Base-by-base conservation (phyloP, 305 asterid species). In the Fraxinus angustifolia region DNA sequence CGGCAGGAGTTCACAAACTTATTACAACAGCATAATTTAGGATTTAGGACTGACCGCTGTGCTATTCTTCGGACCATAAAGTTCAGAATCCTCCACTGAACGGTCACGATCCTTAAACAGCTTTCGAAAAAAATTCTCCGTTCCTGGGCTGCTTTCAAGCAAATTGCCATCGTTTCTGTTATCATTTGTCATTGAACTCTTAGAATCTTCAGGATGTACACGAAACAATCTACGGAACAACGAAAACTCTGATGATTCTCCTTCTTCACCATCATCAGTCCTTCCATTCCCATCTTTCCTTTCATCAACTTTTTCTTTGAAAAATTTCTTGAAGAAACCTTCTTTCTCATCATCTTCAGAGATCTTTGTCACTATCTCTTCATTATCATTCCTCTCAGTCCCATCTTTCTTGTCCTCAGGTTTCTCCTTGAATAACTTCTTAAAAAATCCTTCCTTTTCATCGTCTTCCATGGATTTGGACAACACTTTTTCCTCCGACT, bases 61-160 rank as follows among this genome's bases (percentile, higher is more conserved):
- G 90, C 84, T 90, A 87, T 88, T 93, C 80, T 86, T 91, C 75
- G 93, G 90, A 77, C 93, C 90, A 86, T 91, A 91, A 83, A 94
- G 97, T 88, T 94, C 97, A 16, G 97, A 94, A 81, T 94, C 97
- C 87, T 94, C 97, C 76, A 92, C 87, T 67, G 97, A 94, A 81
- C 95, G 98, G 72, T 94, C 97, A 78, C 97, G 97, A 65, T 94
- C 98, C 88, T 90, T 91, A 84, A 94, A 94, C 85, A 94, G 87
- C 91, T 94, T 94, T 81, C 94, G 94, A 31, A 94, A 91, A 80
- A 94, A 92, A 53, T 78, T 92, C 82, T 94, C 98, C 68, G 98
- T 92, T 82, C 98, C 97, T 79, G 97, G 97, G 83, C 97, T 92
- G 88, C 93, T 91, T 88, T 91, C 97, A 77, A 87, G 92, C 76